Base-by-base conservation (phyloP, 176 grass and related monocot genomes). In the Elaeis guineensis region DNA sequence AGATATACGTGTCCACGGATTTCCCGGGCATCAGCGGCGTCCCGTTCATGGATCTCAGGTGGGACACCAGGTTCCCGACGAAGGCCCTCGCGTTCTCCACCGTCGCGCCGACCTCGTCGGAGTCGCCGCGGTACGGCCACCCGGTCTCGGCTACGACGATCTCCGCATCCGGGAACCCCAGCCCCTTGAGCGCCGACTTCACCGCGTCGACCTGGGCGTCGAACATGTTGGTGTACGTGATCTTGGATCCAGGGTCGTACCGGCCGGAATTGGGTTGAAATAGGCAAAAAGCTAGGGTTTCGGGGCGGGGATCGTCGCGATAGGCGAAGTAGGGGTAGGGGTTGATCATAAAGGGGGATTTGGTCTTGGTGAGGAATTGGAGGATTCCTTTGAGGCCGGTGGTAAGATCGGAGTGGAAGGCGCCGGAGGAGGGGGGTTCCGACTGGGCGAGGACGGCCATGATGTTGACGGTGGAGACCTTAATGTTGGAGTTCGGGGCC, bases 151-250 rank as follows among this genome's bases (percentile, higher is more conserved):
- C 51, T 25, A 68, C 25, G 24, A 68, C 65, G 25, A 68, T 55
- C 17, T 56, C 51, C 18, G 39, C 17, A 5, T 55, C 65, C 4
- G 65, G 51, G 26, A 35, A 54, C 0, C 51, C 65, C 28, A 68
- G n/a, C 25, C 26, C 26, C 3, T 68, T 25, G 4, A 68, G 18
- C 25, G 65, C 65, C 24, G 65, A 25, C 17, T 26, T 18, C 26
- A 55, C 65, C 4, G 65, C 65, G 18, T 68, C 65, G 50, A 68
- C 26, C 65, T 55, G 51, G 23, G 65, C 65, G 65, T 68, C 65
- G 26, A 68, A 68, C 26, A 68, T 54, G n/a, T 68, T 68, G 26
- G 11, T 55, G 65, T 68, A 68, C 26, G n/a, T 55, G 25, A 68
- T 17, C 51, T 39, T 19, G 16, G 63, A 65, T 6, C 49, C 63